phyloP scores from a whole-genome alignment of 768 basidiomycete species.

The Omphalotus guepiniiformis region DNA sequence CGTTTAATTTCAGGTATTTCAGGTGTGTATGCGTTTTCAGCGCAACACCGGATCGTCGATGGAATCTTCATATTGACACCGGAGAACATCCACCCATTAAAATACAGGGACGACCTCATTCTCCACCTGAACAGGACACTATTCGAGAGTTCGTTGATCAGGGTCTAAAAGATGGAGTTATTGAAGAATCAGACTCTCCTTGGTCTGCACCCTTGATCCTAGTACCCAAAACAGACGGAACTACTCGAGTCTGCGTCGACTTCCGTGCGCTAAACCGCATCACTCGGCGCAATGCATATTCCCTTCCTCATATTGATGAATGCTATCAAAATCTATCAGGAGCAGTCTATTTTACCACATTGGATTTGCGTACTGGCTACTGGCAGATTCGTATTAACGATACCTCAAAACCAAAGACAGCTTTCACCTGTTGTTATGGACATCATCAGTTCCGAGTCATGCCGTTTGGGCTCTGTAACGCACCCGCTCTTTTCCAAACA shows the following conservation, averaged over 20 bases:
- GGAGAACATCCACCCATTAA: constrained; percentile 2
- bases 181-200: constrained; percentile 6
- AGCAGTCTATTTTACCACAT: constrained; percentile 18
- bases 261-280: constrained; percentile 16
- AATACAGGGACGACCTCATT: constrained; percentile 1
- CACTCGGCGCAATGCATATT: constrained; percentile 23
- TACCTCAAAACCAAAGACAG: constrained; percentile 30
- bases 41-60: not conserved
- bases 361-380: constrained; percentile 31
- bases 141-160: constrained; percentile 12
- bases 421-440: constrained; percentile 32
- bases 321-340: constrained; percentile 13
- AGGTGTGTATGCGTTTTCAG: too few species aligned
- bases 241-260: constrained; percentile 10
- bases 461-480: constrained; percentile 23
- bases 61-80: constrained; percentile 8
- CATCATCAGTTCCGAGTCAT: constrained; percentile 29
- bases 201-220: constrained; percentile 8
- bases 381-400: constrained; percentile 28
- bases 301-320: constrained; percentile 15
- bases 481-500: constrained; percentile 21
- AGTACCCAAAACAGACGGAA: constrained; percentile 1
- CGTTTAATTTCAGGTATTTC: too few species aligned
- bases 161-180: constrained; percentile 9
- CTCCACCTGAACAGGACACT: not conserved